phyloP scores from a whole-genome alignment of 108 stramenopile species.

The Craspedostauros australis region DNA sequence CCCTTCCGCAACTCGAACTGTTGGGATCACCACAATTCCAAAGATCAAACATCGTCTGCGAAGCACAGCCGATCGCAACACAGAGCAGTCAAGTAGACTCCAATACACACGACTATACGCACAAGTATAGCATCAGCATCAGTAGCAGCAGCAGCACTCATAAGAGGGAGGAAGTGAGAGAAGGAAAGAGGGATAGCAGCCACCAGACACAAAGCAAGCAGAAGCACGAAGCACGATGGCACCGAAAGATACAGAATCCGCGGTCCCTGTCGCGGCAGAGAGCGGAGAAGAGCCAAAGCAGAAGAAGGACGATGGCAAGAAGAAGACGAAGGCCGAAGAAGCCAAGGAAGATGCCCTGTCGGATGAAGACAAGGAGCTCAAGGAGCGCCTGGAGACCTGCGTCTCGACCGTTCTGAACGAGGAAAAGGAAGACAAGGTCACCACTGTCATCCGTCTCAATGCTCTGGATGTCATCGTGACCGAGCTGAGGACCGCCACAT shows the following conservation, averaged over 20 bases:
- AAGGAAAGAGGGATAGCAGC: too few species aligned
- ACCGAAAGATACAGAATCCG: slow-evolving; percentile 36
- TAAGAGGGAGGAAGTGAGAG: too few species aligned
- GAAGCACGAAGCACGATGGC: too few species aligned
- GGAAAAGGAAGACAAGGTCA: slow-evolving; percentile 60
- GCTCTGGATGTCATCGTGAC: slow-evolving; percentile 87
- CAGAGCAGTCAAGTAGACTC: too few species aligned
- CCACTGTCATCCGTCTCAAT: slow-evolving; percentile 62
- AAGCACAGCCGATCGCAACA: too few species aligned
- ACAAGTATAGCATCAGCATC: too few species aligned
- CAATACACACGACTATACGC: too few species aligned
- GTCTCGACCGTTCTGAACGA: slow-evolving; percentile 73
- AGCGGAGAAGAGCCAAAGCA: slow-evolving; percentile 34
- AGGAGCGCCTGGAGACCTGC: slow-evolving; percentile 85
- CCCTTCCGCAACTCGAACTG: too few species aligned
- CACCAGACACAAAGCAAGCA: too few species aligned
- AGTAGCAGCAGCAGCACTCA: too few species aligned
- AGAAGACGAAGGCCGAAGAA: slow-evolving; percentile 25
- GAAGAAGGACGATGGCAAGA: slow-evolving; percentile 25
- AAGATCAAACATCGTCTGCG: too few species aligned
- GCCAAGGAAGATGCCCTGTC: slow-evolving; percentile 45
- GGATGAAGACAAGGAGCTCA: slow-evolving; percentile 78
- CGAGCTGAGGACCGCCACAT: slow-evolving; percentile 86
- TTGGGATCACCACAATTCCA: too few species aligned
- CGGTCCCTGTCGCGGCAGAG: slow-evolving; percentile 18